These are phyloP conservation scores for Aspergillus sp. DNA, from an alignment of 2,329 filamentous ascomycete species.

Conservation along the genomic window DNA sequence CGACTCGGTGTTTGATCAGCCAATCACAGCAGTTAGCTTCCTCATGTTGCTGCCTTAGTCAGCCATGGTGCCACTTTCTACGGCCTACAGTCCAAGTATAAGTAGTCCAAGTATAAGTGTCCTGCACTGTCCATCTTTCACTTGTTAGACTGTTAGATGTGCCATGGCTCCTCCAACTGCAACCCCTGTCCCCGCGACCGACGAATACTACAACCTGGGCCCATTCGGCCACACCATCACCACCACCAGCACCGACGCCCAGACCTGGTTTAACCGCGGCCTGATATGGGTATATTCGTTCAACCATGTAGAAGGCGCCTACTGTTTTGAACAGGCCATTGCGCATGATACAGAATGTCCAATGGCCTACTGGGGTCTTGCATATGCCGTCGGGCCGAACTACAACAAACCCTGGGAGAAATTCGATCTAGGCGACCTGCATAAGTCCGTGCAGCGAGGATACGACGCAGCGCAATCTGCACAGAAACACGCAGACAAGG, in stretches of 20 bases:
- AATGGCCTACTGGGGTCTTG: conserved; percentile 44
- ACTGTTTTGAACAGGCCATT: conserved; percentile 40
- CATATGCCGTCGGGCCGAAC: conserved; percentile 72
- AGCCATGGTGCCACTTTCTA: too few relatives aligned
- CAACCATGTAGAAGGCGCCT: conserved; percentile 40
- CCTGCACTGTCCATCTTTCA: too few relatives aligned
- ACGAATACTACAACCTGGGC: conserved; percentile 30
- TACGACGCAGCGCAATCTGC: conserved; percentile 49
- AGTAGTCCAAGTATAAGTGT: too few relatives aligned
- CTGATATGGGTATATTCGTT: conserved; percentile 39
- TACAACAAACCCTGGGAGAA: conserved; percentile 77
- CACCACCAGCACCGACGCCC: conserved; percentile 26
- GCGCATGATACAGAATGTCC: conserved; percentile 34
- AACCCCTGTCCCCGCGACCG: not conserved
- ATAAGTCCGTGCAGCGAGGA: conserved; percentile 48
- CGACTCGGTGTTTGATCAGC: not conserved
- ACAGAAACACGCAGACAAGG: conserved; percentile 35
- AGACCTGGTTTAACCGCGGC: conserved; percentile 36
- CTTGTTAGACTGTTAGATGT: too few relatives aligned
- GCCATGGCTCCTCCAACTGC: not conserved
- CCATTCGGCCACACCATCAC: conserved; percentile 34
- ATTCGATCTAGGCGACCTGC: conserved; percentile 64
- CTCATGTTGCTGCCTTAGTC: too few relatives aligned
- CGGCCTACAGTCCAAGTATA: too few relatives aligned
- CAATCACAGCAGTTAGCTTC: too few relatives aligned